These are phyloP conservation scores for Rosa rugosa DNA, from an alignment of 306 rosid genomes.

Conservation along the genomic window DNA sequence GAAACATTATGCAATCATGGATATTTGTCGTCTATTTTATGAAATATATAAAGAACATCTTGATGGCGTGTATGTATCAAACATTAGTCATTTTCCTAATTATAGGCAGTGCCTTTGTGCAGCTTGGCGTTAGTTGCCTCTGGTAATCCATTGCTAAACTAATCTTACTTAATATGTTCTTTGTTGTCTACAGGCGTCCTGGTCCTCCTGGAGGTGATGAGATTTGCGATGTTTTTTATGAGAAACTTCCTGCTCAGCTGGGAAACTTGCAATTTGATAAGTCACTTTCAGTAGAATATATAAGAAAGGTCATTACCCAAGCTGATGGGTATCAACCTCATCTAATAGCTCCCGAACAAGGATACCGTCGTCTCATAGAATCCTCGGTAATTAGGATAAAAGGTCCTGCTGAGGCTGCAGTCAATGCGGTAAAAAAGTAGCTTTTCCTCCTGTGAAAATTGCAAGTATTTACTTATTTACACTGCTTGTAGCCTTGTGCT, in stretches of 20 bases:
- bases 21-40: conserved; percentile 82
- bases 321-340: conserved; percentile 99
- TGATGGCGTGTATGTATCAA: conserved; percentile 82
- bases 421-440: conserved; percentile 70
- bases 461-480: not conserved
- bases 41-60: conserved; percentile 90
- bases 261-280: conserved; percentile 93
- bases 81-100: conserved; percentile 13
- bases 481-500: not conserved
- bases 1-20: conserved; percentile 84
- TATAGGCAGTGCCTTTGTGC: conserved; percentile 7
- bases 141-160: conserved; percentile 2
- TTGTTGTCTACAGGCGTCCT: conserved; percentile 60
- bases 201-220: conserved; percentile 64
- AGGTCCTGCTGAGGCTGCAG: conserved; percentile 97
- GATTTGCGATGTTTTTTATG: conserved; percentile 82
- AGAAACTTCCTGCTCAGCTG: conserved; percentile 92
- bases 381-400: conserved; percentile 73
- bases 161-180: conserved; percentile 25
- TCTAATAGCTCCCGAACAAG: conserved; percentile 96
- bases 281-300: conserved; percentile 92
- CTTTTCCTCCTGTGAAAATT: not conserved
- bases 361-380: conserved; percentile 92
- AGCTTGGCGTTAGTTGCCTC: conserved; percentile 15
- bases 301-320: conserved; percentile 82